Base-by-base conservation (phyloP, 495 filamentous ascomycete genomes). In the Hypoxylon trugodes region DNA sequence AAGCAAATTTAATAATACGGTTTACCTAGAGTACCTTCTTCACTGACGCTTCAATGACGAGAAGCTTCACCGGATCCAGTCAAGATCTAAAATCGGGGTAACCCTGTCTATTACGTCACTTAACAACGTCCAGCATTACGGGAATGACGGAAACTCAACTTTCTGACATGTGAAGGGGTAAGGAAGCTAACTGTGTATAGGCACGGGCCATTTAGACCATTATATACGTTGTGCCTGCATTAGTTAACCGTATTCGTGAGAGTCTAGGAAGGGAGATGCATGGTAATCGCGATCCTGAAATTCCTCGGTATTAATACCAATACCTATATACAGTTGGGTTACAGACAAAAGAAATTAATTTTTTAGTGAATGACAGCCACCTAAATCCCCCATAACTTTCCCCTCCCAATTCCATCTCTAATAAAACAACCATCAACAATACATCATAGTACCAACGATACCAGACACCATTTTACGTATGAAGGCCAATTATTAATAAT, bases 131-230 rank as follows among this genome's bases (percentile, higher is more conserved):
- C 38, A 8, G 21, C 9, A 53, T 30, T 26, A 22, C 7, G 3
- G 35, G 25, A 24, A 43, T 7, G 16, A 45, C 10, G 16, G 28
- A 46, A 28, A 8, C 18, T 46, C 21, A 10, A 28, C n/a, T n/a
- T 42, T 36, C 16, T 66, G 55, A 30, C 56, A 66, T 65, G 61
- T 65, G 61, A 65, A 65, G n/a, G n/a, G n/a, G n/a, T n/a, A n/a
- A n/a, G 26, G 26, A 24, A 25, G 28, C 45, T 21, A 33, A 13
- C 24, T 7, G 4, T 4, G 12, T 47, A 32, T 56, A 16, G 30
- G 35, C 45, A 49, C 45, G 25, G 43, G 42, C 45, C 35, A 49
- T 8, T 6, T n/a, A n/a, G n/a, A n/a, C n/a, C 32, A 36, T 36
- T 25, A 38, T 25, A 16, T 18, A 16, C 3, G 8, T n/a, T 19